Conservation (phyloP, 768 basidiomycete genomes). For the Naganishia friedmannii region DNA sequence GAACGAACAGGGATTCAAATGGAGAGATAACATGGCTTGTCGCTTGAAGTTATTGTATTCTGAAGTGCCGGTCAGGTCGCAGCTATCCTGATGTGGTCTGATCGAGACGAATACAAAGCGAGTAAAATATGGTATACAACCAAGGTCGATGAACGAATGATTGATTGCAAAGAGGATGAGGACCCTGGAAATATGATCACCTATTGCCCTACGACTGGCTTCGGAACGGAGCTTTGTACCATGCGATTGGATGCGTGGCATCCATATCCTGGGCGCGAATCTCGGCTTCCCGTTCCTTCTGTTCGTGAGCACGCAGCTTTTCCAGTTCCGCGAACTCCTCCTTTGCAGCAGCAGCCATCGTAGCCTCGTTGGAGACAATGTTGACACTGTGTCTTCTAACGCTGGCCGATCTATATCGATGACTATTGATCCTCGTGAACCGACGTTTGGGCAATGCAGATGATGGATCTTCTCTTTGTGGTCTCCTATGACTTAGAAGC, state of each 20-base stretch:
- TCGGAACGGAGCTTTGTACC: constrained; percentile 16
- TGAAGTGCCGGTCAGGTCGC: no score
- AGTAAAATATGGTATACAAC: no score
- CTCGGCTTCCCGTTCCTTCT: constrained; percentile 20
- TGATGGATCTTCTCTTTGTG: not conserved
- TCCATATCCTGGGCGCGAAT: constrained; percentile 9
- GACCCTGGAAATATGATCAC: no score
- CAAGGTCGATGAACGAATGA: no score
- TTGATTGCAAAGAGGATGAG: no score
- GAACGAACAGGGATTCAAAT: no score
- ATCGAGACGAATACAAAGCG: no score
- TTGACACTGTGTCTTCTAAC: constrained; percentile 12
- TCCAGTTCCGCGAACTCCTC: constrained; percentile 16
- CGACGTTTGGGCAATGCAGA: not conserved
- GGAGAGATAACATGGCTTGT: no score
- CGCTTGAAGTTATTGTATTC: no score
- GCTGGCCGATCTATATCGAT: constrained; percentile 11
- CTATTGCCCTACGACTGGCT: not conserved
- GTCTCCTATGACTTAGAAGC: constrained; percentile 18
- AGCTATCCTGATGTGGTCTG: no score
- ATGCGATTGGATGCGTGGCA: not conserved
- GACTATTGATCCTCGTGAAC: constrained; percentile 11
- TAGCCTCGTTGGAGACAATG: constrained; percentile 17
- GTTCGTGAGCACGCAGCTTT: constrained; percentile 9
- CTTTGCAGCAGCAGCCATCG: constrained; percentile 25